Evolutionary conservation across 2,329 filamentous ascomycete genomes (phyloP).

Genomic region (Neopestalotiopsis sp.): DNA sequence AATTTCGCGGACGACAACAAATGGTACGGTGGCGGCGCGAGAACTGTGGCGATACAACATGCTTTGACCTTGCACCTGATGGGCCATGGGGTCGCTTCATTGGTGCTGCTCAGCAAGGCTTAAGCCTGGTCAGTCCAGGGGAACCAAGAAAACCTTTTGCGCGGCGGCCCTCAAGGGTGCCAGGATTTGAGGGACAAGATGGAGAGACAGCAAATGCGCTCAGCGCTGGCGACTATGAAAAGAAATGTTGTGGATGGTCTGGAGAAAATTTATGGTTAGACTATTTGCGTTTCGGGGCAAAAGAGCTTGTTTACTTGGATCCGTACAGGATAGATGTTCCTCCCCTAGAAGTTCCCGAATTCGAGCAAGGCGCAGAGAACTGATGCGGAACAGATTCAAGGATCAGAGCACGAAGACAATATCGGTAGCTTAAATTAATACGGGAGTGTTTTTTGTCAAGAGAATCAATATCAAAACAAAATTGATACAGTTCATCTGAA

Average conservation of each 20-base stretch:
- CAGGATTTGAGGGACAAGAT: not conserved
- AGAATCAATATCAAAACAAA: not conserved
- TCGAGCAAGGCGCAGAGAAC: not conserved
- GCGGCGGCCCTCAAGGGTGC: not conserved
- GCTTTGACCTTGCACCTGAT: not conserved
- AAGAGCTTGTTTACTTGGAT: constrained; percentile 10
- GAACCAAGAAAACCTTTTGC: not conserved
- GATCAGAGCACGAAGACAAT: not conserved
- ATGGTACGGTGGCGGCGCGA: not conserved
- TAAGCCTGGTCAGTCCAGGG: not conserved
- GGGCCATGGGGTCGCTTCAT: not conserved
- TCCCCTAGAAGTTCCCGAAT: not conserved
- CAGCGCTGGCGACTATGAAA: not conserved
- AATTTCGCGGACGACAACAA: not conserved
- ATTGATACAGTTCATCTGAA: not conserved
- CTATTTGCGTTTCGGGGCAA: not conserved
- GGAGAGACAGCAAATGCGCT: not conserved
- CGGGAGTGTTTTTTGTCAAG: not conserved
- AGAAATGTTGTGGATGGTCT: constrained; percentile 6
- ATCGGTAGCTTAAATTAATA: not conserved
- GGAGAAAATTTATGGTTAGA: constrained; percentile 8
- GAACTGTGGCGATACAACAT: constrained; percentile 13
- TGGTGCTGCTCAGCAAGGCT: not conserved
- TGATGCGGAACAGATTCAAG: not conserved
- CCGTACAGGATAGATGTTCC: not conserved